Base-by-base conservation (phyloP, 345 rosid genomes). In the Eucalyptus fibrosa region DNA sequence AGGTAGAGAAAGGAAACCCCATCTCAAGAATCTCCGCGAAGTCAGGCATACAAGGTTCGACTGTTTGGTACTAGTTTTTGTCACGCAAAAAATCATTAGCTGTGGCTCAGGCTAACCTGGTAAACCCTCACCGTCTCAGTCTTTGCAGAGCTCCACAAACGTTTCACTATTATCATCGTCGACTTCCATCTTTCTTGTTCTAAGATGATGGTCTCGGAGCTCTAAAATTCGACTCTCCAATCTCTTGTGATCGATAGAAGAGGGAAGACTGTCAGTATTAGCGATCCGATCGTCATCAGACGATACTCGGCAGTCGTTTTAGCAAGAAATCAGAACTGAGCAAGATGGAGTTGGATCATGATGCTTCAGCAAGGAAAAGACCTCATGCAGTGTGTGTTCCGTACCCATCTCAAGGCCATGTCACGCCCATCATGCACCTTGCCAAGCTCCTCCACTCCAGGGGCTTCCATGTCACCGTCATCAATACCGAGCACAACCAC, bases 401-500 rank as follows among this genome's bases (percentile, higher is more conserved):
- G 21, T 92, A 34, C 62, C 94, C 92, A 56, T 28, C 94, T 5
- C 94, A 92, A 44, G 92, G 94, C 88, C 94, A 92, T 77, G 88
- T 92, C 14, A 89, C 82, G 65, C 94, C 94, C n/a, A 12, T 90
- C 19, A 92, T 92, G 92, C 91, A 88, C 60, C 81, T 90, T 5
- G 92, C 94, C 40, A 90, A 90, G 59, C 92, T 92, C 40, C 44
- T 91, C 30, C 92, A 91, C 83, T 91, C 92, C 0, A 90, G 77
- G 80, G 95, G 93, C 19, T 92, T 93, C 89, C 92, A 94, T 82
- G 44, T 94, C 62, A 94, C 95, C 8, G 91, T 92, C 2, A 92
- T 93, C 72, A 90, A 93, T 87, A 92, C 94, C 6, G 92, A 92
- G 88, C 90, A 89, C 90, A 93, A 92, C 49, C 91, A 90, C 32